Evolutionary conservation across 78 protist species (phyloP), one percentile per base, ranked within the genome.

Genomic region (Acrasis kona): DNA sequence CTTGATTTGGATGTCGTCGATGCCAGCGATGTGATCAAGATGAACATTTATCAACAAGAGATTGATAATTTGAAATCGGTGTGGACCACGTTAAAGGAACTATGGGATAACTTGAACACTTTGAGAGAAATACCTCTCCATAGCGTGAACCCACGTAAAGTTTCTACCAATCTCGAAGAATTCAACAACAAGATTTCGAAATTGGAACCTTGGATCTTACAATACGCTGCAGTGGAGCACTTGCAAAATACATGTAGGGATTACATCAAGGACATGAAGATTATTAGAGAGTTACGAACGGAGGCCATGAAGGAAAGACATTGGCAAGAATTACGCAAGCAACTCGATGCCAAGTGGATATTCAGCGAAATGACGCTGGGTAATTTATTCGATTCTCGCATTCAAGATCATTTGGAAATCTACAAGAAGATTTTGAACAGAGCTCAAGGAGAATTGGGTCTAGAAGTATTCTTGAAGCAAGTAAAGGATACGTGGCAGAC

Each of bases 381-480:
- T 27, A 8, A 78, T 10, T 73, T 96, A 19, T 96, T 92, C 90
- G 92, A 85, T 35, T 68, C 73, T 1, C 94, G 87, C 65, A 36
- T 91, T 29, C 72, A 1, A 7, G 27, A 71, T 39, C 75, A 92
- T 80, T 96, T 88, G 66, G 58, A 32, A 5, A 74, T 67, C 30
- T 82, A 89, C 77, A 74, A 87, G 72, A 96, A 93, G 30, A 84
- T 95, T 5, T 31, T 95, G 58, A 28, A 82, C 12, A 69, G 72
- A 2, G 98, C 98, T 1, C 95, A 90, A 83, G 99, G 99, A 10
- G 99, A 97, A 81, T 72, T 89, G 77, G 98, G 87, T 0, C 87
- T 97, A 3, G 99, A 95, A 61, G 93, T 87, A 79, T 95, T 83
- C 81, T 74, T 97, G 71, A 42, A 71, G 35, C 82, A 84, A 50